Conservation (phyloP, 306 rosid genomes). For the Malus orientalis region DNA sequence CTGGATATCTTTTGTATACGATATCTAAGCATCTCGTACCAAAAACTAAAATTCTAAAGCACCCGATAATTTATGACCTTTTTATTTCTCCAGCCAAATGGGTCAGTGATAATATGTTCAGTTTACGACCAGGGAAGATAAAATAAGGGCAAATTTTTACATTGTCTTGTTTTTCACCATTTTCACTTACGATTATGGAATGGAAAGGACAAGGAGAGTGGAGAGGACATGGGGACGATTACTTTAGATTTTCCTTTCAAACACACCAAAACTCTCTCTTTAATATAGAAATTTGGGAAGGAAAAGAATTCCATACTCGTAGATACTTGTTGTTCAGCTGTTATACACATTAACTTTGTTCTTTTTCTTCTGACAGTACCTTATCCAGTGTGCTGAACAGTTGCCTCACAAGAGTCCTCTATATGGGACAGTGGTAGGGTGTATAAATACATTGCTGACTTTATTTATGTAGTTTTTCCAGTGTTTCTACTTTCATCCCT, state of each 20-base stretch:
- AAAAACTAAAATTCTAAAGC: background rate
- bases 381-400: conserved; percentile 70
- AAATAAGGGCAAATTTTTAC: background rate
- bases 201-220: background rate
- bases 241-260: background rate
- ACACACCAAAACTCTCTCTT: background rate
- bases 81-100: background rate
- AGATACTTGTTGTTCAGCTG: background rate
- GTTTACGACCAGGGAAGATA: background rate
- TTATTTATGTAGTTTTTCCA: background rate
- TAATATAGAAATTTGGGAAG: background rate
- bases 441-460: background rate
- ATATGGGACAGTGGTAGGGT: conserved; percentile 76
- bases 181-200: background rate
- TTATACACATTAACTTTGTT: conserved; percentile 7
- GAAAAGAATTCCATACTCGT: background rate
- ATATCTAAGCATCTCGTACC: background rate
- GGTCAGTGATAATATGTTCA: background rate
- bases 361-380: conserved; percentile 53
- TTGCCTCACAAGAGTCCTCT: conserved; percentile 90
- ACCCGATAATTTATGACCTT: too few relatives aligned
- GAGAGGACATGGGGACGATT: background rate
- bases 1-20: background rate
- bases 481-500: background rate
- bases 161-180: background rate